Evolutionary conservation across 352 stramenopile species (phyloP).

Genomic region (Globisporangium paroecandrum): DNA sequence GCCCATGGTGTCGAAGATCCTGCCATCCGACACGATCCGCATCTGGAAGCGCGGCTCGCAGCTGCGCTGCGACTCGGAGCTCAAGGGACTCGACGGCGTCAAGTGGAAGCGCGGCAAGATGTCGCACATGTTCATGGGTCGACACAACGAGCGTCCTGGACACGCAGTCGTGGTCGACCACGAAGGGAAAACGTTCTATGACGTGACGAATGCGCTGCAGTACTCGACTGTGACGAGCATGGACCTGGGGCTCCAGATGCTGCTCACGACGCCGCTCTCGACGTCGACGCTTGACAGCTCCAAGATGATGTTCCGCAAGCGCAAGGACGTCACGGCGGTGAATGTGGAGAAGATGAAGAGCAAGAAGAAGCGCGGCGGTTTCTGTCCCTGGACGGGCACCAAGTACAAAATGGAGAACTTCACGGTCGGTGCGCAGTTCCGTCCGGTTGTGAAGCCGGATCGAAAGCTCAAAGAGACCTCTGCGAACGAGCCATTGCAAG

Average conservation of each 20-base stretch:
- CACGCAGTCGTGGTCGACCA: slow-evolving; percentile 66
- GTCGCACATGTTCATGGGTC: slow-evolving; percentile 66
- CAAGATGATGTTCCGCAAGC: slow-evolving; percentile 54
- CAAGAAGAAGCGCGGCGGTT: slow-evolving; percentile 17
- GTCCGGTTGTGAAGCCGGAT: slow-evolving; percentile 45
- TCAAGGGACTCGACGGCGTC: slow-evolving; percentile 74
- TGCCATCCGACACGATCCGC: slow-evolving; percentile 71
- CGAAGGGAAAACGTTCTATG: slow-evolving; percentile 52
- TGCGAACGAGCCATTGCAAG: slow-evolving; percentile 33
- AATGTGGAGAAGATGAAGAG: slow-evolving; percentile 21
- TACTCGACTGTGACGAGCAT: slow-evolving; percentile 62
- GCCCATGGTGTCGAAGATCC: slow-evolving; percentile 69
- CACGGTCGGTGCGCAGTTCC: slow-evolving; percentile 49
- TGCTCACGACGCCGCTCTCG: slow-evolving; percentile 71
- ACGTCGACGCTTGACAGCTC: slow-evolving; percentile 51
- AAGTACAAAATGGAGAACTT: slow-evolving; percentile 82
- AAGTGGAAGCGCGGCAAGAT: slow-evolving; percentile 73
- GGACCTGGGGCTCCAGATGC: slow-evolving; percentile 65
- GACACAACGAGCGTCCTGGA: slow-evolving; percentile 23
- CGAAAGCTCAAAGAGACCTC: slow-evolving; percentile 45
- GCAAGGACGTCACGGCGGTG: slow-evolving; percentile 43
- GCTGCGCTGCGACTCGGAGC: slow-evolving; percentile 61
- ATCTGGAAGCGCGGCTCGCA: slow-evolving; percentile 70
- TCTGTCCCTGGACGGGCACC: slow-evolving; percentile 57
- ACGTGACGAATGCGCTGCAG: slow-evolving; percentile 54